Evolutionary conservation across 2,329 filamentous ascomycete genomes (phyloP), one percentile per base, ranked within the genome.

Genomic region (Leptographium wingfieldii): DNA sequence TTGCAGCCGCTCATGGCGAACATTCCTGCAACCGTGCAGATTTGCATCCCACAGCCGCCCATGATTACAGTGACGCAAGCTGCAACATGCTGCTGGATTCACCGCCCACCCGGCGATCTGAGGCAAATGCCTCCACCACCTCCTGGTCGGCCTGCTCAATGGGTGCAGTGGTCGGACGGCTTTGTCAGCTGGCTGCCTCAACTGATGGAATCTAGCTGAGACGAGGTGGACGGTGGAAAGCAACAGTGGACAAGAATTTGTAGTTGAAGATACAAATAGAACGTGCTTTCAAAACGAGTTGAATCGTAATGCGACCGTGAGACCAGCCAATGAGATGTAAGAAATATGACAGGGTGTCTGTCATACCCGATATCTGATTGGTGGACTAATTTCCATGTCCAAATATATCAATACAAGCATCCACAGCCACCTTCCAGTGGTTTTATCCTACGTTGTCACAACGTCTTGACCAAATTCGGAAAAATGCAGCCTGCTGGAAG

Each of bases 21-120:
- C 22, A 29, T 53, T 31, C n/a, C 46, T 10, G 14, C 22, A 48
- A n/a, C 16, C 29, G 29, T 31, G 11, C 25, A 9, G 51, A 31
- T 55, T 40, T 40, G 38, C 38, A 4, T 40, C 12, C 5, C 38
- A 16, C 12, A 10, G 35, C 35, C 6, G 35, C 35, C 35, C 5
- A 5, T 38, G 6, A 38, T 11, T 38, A 38, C 35, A 35, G 33
- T 35, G 22, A 22, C 22, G 11, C 33, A 35, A 11, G 33, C 9
- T 38, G 35, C 35, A 14, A 14, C 38, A 40, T 40, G 54, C 19
- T 59, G 58, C 53, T 59, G 58, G 58, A 49, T 59, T 43, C 58
- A 59, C 19, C 52, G 53, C 4, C 43, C 52, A 12, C 43, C 58
- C 2, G 58, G 53, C 16, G 52, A 55, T 3, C 11, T 55, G 3